phyloP scores from a whole-genome alignment of 2,329 filamentous ascomycete genomes.

The Phyllosticta citriasiana region DNA sequence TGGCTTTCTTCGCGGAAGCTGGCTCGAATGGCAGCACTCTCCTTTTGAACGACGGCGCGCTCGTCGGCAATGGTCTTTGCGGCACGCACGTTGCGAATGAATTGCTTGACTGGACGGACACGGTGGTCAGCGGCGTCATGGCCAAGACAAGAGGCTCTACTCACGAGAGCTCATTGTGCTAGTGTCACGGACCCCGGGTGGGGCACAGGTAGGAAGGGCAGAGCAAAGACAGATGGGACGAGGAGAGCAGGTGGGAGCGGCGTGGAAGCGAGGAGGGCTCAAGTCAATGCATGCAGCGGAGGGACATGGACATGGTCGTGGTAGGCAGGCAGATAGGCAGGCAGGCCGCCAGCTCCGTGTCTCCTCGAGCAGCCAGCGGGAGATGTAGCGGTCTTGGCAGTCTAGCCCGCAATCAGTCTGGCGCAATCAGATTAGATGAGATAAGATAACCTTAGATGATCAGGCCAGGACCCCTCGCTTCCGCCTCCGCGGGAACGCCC shows the following conservation, averaged over 20 bases:
- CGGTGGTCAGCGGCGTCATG: constrained; percentile 13
- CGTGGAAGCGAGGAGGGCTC: constrained; percentile 1
- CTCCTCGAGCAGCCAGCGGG: constrained; percentile 11
- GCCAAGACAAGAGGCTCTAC: constrained; percentile 21
- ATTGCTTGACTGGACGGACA: constrained; percentile 74
- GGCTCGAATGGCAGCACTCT: constrained; percentile 93
- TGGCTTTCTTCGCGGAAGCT: constrained; percentile 96
- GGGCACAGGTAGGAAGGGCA: not conserved
- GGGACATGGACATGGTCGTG: constrained; percentile 2
- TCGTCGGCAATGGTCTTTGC: constrained; percentile 99
- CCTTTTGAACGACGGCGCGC: constrained; percentile 95
- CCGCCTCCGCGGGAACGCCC: not conserved
- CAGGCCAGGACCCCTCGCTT: not conserved
- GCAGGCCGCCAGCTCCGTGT: constrained; percentile 1
- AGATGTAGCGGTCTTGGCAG: not conserved
- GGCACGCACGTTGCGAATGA: constrained; percentile 97
- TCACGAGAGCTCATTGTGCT: constrained; percentile 48
- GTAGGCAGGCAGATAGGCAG: not conserved
- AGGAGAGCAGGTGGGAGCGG: not conserved
- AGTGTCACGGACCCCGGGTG: constrained; percentile 39
- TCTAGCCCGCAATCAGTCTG: not conserved
- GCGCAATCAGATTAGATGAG: not conserved
- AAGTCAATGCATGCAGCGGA: constrained; percentile 1
- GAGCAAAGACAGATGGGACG: not conserved
- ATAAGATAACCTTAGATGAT: constrained; percentile 3